Percentiles rank a stretch among this genome's conserved stretches.
phyloP scores from a whole-genome alignment of 2,329 filamentous ascomycete species.

The Cytospora leucostoma region DNA sequence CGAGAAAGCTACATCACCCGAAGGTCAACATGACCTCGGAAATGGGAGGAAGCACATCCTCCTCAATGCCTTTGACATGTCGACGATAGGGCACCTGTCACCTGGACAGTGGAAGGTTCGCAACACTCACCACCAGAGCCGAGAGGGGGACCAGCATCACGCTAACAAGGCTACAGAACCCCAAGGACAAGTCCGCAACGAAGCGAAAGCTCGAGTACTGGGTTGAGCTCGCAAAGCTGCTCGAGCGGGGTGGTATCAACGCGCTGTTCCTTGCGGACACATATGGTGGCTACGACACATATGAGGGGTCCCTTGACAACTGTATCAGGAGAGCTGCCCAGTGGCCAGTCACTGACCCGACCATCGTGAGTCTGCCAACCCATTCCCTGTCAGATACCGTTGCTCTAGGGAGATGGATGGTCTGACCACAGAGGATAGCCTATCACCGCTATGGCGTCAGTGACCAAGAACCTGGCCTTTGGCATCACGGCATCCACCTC shows the following conservation, averaged over 20 bases:
- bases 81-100: constrained; percentile 63
- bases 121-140: background rate
- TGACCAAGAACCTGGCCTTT: constrained; percentile 64
- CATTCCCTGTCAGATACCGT: background rate
- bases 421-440: constrained; percentile 42
- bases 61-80: constrained; percentile 68
- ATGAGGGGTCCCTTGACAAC: constrained; percentile 59
- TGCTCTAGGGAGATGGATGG: background rate
- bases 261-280: constrained; percentile 68
- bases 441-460: constrained; percentile 66
- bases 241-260: constrained; percentile 64
- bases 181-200: constrained; percentile 59
- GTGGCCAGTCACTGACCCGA: constrained; percentile 66
- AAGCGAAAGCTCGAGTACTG: constrained; percentile 64
- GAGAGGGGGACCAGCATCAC: too few relatives aligned
- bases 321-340: constrained; percentile 64
- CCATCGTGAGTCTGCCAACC: constrained; percentile 50
- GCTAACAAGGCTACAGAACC: constrained; percentile 47
- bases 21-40: constrained; percentile 21
- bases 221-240: constrained; percentile 62
- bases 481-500: constrained; percentile 65
- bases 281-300: constrained; percentile 65
- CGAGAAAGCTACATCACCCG: background rate
- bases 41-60: constrained; percentile 55
- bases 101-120: constrained; percentile 67